Evolutionary conservation across 495 filamentous ascomycete genomes (phyloP).

Genomic region (Trichoderma asperelloides): DNA sequence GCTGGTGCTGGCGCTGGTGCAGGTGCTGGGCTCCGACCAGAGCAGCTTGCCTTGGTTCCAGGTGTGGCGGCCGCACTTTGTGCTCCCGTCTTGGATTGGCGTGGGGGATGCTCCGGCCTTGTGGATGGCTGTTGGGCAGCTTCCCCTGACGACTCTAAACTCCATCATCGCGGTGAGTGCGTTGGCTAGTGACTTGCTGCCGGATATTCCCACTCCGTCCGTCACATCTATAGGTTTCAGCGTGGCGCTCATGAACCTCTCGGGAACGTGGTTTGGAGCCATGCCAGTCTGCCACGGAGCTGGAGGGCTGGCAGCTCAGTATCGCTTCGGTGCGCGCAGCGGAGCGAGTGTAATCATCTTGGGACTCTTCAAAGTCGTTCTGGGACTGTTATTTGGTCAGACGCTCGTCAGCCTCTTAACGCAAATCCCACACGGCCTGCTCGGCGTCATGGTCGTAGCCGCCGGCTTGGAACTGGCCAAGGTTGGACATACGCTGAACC

Average conservation of each 20-base stretch:
- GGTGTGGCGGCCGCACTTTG: conserved; percentile 39
- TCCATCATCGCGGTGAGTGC: conserved; percentile 78
- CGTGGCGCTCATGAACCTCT: conserved; percentile 72
- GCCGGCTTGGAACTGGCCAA: conserved; percentile 78
- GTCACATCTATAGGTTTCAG: conserved; percentile 70
- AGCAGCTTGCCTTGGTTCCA: conserved; percentile 36
- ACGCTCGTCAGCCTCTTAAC: conserved; percentile 56
- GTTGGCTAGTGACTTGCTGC: conserved; percentile 65
- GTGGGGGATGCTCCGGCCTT: conserved; percentile 20
- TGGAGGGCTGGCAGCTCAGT: conserved; percentile 81
- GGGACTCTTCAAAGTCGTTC: conserved; percentile 62
- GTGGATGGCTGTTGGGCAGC: conserved; percentile 64
- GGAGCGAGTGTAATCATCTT: conserved; percentile 75
- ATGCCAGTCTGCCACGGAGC: conserved; percentile 97
- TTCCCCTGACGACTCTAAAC: conserved; percentile 85
- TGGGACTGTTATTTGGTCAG: conserved; percentile 67
- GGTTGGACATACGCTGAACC: conserved; percentile 74
- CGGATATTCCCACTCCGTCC: conserved; percentile 53
- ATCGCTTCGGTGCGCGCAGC: conserved; percentile 81
- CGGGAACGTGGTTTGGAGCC: conserved; percentile 81
- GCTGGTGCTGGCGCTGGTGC: conserved; percentile 44
- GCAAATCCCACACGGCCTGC: conserved; percentile 59
- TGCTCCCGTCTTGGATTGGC: conserved; percentile 31
- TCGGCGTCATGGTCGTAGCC: conserved; percentile 83
- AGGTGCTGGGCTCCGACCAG: conserved; percentile 16